Conservation (phyloP, 768 basidiomycete species). For the Xanthoconium purpureum region DNA sequence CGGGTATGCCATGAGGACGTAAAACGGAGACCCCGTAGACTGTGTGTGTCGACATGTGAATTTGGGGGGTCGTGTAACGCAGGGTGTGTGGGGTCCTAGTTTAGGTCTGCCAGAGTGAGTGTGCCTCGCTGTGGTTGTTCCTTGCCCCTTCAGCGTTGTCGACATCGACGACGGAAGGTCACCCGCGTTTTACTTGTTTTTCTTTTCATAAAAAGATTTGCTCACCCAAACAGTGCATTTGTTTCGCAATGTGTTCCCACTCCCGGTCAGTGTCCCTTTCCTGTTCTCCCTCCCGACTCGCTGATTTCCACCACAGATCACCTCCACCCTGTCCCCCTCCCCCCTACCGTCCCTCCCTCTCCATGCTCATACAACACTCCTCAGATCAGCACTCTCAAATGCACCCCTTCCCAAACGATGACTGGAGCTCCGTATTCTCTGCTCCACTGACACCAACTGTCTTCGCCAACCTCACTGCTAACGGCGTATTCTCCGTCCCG, state of each 20-base stretch:
- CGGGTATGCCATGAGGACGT: conserved; percentile 18
- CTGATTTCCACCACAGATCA: not conserved
- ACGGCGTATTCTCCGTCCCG: conserved; percentile 48
- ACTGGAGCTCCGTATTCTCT: conserved; percentile 62
- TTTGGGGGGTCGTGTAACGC: conserved; percentile 15
- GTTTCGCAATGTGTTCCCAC: conserved; percentile 1
- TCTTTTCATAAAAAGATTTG: conserved; percentile 14
- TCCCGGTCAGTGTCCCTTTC: not conserved
- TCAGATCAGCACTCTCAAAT: conserved; percentile 18
- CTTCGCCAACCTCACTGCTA: conserved; percentile 60
- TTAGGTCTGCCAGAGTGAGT: not conserved
- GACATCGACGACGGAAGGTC: not conserved
- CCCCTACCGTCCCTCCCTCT: not conserved
- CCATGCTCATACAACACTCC: conserved; percentile 18
- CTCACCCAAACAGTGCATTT: conserved; percentile 10
- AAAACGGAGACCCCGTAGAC: conserved; percentile 20
- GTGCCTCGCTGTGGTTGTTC: conserved; percentile 15
- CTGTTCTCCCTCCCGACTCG: not conserved
- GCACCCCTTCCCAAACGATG: conserved; percentile 29
- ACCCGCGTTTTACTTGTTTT: not conserved
- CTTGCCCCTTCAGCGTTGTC: conserved; percentile 19
- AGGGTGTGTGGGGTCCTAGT: conserved; percentile 16
- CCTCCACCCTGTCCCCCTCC: conserved; percentile 16
- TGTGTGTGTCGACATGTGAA: conserved; percentile 24
- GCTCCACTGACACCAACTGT: conserved; percentile 57